These are phyloP conservation scores for Backusella mclennaniae DNA, from an alignment of 192 early-diverging fungal species.

Conservation along the genomic window DNA sequence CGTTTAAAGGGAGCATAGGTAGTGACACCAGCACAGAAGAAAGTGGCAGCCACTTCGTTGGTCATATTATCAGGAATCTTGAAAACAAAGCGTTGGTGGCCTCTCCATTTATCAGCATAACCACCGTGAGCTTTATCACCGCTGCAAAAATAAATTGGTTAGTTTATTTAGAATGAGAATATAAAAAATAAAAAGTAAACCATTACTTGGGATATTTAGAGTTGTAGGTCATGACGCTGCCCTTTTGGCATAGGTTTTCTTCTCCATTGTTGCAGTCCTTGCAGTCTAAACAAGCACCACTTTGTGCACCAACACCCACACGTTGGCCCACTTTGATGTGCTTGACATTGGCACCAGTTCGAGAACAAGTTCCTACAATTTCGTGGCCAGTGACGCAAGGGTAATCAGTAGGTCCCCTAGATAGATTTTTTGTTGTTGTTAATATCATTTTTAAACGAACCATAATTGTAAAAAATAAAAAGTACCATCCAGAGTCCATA, in stretches of 20 bases:
- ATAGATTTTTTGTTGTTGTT: too few relatives aligned
- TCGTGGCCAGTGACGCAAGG: constrained; percentile 56
- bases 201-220: constrained; percentile 17
- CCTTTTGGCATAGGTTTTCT: constrained; percentile 43
- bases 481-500: constrained; percentile 41
- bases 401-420: constrained; percentile 21
- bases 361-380: constrained; percentile 44
- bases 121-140: constrained; percentile 48
- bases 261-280: constrained; percentile 37
- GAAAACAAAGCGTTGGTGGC: constrained; percentile 60
- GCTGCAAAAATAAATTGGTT: too few relatives aligned
- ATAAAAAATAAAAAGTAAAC: too few relatives aligned
- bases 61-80: constrained; percentile 55
- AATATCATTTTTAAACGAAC: too few relatives aligned
- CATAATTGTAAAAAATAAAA: too few relatives aligned
- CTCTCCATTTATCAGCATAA: constrained; percentile 46
- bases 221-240: constrained; percentile 47
- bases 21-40: constrained; percentile 76
- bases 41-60: constrained; percentile 60
- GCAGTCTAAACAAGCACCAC: constrained; percentile 54
- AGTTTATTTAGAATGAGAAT: too few relatives aligned
- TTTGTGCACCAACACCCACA: constrained; percentile 63
- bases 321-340: constrained; percentile 46
- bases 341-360: constrained; percentile 38
- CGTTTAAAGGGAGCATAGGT: constrained; percentile 55